Evolutionary conservation across 2,329 filamentous ascomycete species (phyloP), one percentile per base, ranked within the genome.

Genomic region (Aspergillus viridinutans): DNA sequence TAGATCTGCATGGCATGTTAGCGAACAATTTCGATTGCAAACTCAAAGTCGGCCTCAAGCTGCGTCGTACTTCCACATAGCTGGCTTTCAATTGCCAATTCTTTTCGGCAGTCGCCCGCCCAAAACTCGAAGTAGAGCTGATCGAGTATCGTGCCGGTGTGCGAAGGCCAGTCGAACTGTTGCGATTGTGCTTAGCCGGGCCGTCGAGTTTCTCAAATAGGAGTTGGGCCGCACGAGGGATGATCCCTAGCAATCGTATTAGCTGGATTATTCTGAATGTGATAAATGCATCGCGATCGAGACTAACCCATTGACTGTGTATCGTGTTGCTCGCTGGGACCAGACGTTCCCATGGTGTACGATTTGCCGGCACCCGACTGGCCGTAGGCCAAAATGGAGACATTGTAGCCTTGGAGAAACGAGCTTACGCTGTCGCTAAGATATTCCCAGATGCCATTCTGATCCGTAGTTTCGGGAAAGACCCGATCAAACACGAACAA

Each of bases 351-450:
- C 94, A 99, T 99, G 0, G 94, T 99, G 72, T 96, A 97, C 2
- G 93, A 97, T 78, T 99, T 99, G 66, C 94, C 94, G 10, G 94
- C 92, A 56, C 94, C 94, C 28, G 94, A 99, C 79, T 99, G 94
- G 64, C 94, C 94, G 69, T 99, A 99, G 50, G 94, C 94, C 67
- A 99, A 80, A 51, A 99, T 85, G 3, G 94, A 99, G 57, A 99
- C 94, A 84, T 99, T 99, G 83, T 97, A 99, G 54, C 94, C 94
- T 71, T 97, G 91, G 1, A 94, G 80, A 67, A 99, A 99, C 2
- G 92, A 90, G 66, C 82, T 85, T 64, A 97, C 89, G 66, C 92
- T 95, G 65, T 99, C 94, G 60, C 85, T 85, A 50, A 99, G 80
- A 69, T 99, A 99, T 49, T 96, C 90, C 90, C 93, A 99, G 49